Percentiles rank a stretch among this genome's conserved stretches.
phyloP scores from a whole-genome alignment of 768 basidiomycete species.

The Peribolospora kevripleyi region DNA sequence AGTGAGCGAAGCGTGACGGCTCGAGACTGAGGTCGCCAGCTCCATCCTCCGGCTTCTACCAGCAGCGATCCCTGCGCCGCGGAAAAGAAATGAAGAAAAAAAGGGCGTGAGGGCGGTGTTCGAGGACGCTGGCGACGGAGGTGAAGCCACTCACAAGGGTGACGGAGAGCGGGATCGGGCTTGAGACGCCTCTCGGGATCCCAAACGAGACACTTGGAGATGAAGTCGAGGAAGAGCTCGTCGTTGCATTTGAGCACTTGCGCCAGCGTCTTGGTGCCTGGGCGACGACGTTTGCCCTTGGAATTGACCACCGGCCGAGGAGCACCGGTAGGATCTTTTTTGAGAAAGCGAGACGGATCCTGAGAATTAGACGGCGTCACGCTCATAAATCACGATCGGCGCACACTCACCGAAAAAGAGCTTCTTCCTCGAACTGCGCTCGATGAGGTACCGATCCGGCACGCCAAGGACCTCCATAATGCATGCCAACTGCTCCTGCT shows the following conservation, averaged over 20 bases:
- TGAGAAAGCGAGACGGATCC: neutral
- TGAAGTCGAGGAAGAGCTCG: conserved; percentile 87
- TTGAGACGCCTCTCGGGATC: conserved; percentile 91
- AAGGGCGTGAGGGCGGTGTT: too few relatives aligned
- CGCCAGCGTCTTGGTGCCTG: conserved; percentile 68
- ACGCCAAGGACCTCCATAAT: conserved; percentile 98
- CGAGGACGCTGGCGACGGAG: too few relatives aligned
- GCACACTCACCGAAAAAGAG: conserved; percentile 67
- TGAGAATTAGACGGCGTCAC: too few relatives aligned
- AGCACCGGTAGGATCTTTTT: conserved; percentile 64
- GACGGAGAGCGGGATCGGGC: conserved; percentile 72
- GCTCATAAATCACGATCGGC: neutral
- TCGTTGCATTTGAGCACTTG: conserved; percentile 80
- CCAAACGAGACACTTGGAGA: conserved; percentile 90
- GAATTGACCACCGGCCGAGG: conserved; percentile 87
- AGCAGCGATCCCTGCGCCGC: too few relatives aligned
- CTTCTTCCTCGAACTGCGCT: conserved; percentile 75
- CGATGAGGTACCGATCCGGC: conserved; percentile 84
- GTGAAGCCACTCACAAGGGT: too few relatives aligned
- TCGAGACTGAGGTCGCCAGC: too few relatives aligned
- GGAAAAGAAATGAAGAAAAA: too few relatives aligned
- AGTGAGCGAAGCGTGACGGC: too few relatives aligned
- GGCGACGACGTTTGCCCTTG: conserved; percentile 75
- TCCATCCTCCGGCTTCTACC: too few relatives aligned
- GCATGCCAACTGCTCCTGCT: conserved; percentile 90